phyloP scores from a whole-genome alignment of 2,329 filamentous ascomycete genomes.

The Sphaerostilbella broomeana region DNA sequence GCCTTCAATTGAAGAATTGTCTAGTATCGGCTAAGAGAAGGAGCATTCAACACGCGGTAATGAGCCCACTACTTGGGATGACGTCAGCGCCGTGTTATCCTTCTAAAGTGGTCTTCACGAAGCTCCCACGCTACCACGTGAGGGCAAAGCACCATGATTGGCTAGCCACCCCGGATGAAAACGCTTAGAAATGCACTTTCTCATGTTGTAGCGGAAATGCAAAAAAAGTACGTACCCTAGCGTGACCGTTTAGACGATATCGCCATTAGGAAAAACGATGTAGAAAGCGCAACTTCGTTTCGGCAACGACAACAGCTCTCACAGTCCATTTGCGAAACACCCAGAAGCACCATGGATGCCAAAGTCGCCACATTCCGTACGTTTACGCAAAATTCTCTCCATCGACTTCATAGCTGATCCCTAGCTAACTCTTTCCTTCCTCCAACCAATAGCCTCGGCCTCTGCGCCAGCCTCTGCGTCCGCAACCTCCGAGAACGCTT shows the following conservation, averaged over 20 bases:
- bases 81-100: slow-evolving; percentile 20
- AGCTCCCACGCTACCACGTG: slow-evolving; percentile 23
- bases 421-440: neutral
- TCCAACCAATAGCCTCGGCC: slow-evolving; percentile 18
- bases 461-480: slow-evolving; percentile 22
- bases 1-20: too few relatives aligned
- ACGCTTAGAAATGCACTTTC: slow-evolving; percentile 27
- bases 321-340: slow-evolving; percentile 6
- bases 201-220: slow-evolving; percentile 1
- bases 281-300: slow-evolving; percentile 10
- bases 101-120: slow-evolving; percentile 17
- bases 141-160: slow-evolving; percentile 21
- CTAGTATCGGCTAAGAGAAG: too few relatives aligned
- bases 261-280: slow-evolving; percentile 21
- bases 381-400: slow-evolving; percentile 6
- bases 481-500: slow-evolving; percentile 26
- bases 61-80: slow-evolving; percentile 12
- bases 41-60: neutral
- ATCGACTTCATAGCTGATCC: neutral
- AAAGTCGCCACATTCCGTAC: slow-evolving; percentile 23
- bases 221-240: slow-evolving; percentile 13
- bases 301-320: slow-evolving; percentile 8
- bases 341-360: slow-evolving; percentile 27
- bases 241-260: slow-evolving; percentile 10
- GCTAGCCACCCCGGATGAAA: slow-evolving; percentile 17